Evolutionary conservation across 768 basidiomycete species (phyloP), one percentile per base, ranked within the genome.

Genomic region (Leccinum disarticulatum): DNA sequence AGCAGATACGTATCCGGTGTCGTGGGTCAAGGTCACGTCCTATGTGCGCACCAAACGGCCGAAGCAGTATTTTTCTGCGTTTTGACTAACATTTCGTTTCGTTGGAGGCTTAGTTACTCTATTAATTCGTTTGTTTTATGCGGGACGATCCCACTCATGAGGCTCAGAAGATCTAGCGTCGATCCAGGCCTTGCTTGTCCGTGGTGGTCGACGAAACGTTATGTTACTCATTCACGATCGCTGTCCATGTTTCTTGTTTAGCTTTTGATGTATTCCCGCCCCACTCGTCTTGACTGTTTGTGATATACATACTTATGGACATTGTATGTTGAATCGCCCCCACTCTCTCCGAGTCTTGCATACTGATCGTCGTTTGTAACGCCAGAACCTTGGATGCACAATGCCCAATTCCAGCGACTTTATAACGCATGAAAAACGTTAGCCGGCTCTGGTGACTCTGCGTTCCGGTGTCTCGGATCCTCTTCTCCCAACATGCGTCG

Each of bases 71-170:
- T 38, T 17, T 46, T 46, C 14, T 30, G 28, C 14, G 41, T 17
- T 31, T 17, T 51, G 13, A 30, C 64, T 69, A 54, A 66, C 6
- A 25, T 10, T 10, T 38, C 36, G 11, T 52, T 22, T 38, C 33
- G 8, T 3, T 27, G 17, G 41, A 69, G 68, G 54, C 59, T 9
- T 69, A 30, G n/a, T 46, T 5, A 51, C 7, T 13, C 15, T 17
- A n/a, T n/a, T n/a, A n/a, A 3, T 58, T 17, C 41, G 48, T 41
- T 51, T 35, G 35, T 35, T 13, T 35, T 38, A 17, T 2, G 27
- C 33, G 6, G 10, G 25, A 58, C 22, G 47, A 49, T 15, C 27
- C 47, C 33, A 11, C n/a, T 57, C 35, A 59, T 17, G 62, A 57
- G 54, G 15, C 36, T 8, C 36, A 7, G 36, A 38, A 38, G 15